phyloP scores from a whole-genome alignment of 2,329 filamentous ascomycete genomes.

The Alternaria dauci region DNA sequence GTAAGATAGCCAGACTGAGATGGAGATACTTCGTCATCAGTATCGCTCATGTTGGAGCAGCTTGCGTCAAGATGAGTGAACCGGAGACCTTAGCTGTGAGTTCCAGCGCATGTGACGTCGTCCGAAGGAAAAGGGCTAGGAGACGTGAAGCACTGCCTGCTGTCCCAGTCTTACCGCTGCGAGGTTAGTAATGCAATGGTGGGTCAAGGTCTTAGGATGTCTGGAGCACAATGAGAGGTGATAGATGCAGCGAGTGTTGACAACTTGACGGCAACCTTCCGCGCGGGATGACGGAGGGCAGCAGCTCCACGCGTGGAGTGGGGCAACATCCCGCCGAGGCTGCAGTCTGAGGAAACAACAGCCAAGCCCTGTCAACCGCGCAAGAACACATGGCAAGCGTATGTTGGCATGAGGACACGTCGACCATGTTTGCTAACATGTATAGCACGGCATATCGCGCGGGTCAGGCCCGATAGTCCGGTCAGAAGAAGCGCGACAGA shows the following conservation, averaged over 20 bases:
- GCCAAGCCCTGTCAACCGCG: conserved; percentile 12
- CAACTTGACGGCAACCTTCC: conserved; percentile 24
- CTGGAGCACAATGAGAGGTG: conserved; percentile 19
- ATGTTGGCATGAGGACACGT: conserved; percentile 25
- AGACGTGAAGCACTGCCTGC: conserved; percentile 22
- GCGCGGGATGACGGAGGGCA: conserved; percentile 27
- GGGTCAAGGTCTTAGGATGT: conserved; percentile 28
- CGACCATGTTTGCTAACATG: conserved; percentile 22
- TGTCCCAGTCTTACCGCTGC: conserved; percentile 40
- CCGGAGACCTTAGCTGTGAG: conserved; percentile 4
- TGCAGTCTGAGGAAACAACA: conserved; percentile 25
- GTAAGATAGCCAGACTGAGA: conserved; percentile 34
- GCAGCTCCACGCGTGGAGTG: conserved; percentile 39
- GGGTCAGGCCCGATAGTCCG: conserved; percentile 59
- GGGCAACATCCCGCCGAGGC: conserved; percentile 38
- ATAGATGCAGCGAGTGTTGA: conserved; percentile 20
- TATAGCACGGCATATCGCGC: conserved; percentile 84
- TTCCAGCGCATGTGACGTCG: conserved; percentile 38
- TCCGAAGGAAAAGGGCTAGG: conserved; percentile 20
- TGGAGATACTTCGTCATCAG: conserved; percentile 26
- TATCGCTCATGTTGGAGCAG: conserved; percentile 33
- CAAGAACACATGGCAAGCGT: conserved; percentile 52
- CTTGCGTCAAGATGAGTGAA: conserved; percentile 10
- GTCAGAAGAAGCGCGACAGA: conserved; percentile 74
- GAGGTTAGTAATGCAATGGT: conserved; percentile 46